These are phyloP conservation scores for Flammula alnicola DNA, from an alignment of 1,284 basidiomycete genomes.

Conservation along the genomic window DNA sequence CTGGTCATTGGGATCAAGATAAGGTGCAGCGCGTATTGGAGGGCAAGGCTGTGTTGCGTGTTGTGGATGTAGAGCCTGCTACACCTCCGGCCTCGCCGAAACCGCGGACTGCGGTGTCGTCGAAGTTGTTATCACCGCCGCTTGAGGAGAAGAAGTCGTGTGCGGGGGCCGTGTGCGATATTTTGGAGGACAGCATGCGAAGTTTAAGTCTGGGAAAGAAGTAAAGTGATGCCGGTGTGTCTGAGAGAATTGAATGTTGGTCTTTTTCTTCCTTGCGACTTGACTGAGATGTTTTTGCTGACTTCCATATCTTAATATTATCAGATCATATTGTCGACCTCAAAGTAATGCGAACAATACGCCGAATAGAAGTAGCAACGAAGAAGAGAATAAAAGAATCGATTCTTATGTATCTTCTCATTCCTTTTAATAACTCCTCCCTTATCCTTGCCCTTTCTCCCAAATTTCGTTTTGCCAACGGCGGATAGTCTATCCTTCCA, in stretches of 20 bases:
- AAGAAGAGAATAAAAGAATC: conserved; percentile 10
- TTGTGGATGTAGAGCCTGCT: conserved; percentile 69
- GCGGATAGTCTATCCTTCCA: no score
- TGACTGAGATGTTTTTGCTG: background rate
- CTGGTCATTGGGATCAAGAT: conserved; percentile 64
- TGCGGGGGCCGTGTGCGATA: conserved; percentile 30
- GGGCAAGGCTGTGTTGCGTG: conserved; percentile 72
- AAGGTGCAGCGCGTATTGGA: conserved; percentile 79
- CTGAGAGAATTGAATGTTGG: conserved; percentile 4
- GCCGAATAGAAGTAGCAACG: background rate
- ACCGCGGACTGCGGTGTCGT: conserved; percentile 13
- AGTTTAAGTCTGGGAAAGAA: conserved; percentile 62
- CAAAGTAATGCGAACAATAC: conserved; percentile 3
- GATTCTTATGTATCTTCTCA: conserved; percentile 5
- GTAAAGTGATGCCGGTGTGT: conserved; percentile 15
- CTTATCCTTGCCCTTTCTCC: background rate
- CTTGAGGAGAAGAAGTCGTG: conserved; percentile 29
- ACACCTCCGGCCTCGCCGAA: conserved; percentile 24
- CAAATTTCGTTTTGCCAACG: no score
- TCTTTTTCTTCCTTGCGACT: background rate
- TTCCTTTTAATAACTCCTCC: background rate
- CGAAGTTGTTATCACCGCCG: conserved; percentile 12
- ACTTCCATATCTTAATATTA: background rate
- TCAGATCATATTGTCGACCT: conserved; percentile 9
- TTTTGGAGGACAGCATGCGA: conserved; percentile 68